Evolutionary conservation across 495 filamentous ascomycete genomes (phyloP).

Genomic region (Glonium stellatum): DNA sequence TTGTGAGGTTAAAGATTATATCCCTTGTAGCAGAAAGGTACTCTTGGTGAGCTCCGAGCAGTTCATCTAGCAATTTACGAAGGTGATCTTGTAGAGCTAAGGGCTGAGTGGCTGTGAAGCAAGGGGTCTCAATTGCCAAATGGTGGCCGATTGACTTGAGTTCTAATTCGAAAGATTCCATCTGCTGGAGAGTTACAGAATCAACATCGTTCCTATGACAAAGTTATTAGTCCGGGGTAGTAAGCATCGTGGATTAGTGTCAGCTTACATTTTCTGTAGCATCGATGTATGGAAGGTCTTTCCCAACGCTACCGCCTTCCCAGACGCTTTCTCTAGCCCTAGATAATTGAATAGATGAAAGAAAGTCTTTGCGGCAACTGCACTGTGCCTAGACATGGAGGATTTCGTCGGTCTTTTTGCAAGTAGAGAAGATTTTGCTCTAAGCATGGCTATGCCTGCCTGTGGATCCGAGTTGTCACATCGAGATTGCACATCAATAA

Average conservation of each 20-base stretch:
- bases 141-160: slow-evolving; percentile 50
- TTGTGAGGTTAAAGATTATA: not conserved
- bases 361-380: not conserved
- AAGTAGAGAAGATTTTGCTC: slow-evolving; percentile 15
- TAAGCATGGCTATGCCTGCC: not conserved
- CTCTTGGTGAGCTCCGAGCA: slow-evolving; percentile 7
- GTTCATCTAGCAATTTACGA: not conserved
- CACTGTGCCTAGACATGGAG: not conserved
- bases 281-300: slow-evolving; percentile 50
- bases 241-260: not conserved
- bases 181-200: slow-evolving; percentile 51
- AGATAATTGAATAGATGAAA: slow-evolving; percentile 5
- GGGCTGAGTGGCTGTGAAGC: slow-evolving; percentile 28
- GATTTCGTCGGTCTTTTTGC: slow-evolving; percentile 19
- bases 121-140: slow-evolving; percentile 23
- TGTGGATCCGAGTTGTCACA: not conserved
- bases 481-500: slow-evolving; percentile 27
- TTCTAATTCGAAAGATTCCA: slow-evolving; percentile 60
- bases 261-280: slow-evolving; percentile 43
- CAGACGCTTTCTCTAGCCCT: slow-evolving; percentile 11
- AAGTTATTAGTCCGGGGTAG: not conserved
- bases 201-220: slow-evolving; percentile 37
- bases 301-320: slow-evolving; percentile 39
- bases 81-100: slow-evolving; percentile 3
- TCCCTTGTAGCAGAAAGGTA: not conserved